Percentiles rank a stretch among this genome's conserved stretches.
Evolutionary conservation across 768 basidiomycete genomes (phyloP).

Genomic region (Sporobolomyces roseus): DNA sequence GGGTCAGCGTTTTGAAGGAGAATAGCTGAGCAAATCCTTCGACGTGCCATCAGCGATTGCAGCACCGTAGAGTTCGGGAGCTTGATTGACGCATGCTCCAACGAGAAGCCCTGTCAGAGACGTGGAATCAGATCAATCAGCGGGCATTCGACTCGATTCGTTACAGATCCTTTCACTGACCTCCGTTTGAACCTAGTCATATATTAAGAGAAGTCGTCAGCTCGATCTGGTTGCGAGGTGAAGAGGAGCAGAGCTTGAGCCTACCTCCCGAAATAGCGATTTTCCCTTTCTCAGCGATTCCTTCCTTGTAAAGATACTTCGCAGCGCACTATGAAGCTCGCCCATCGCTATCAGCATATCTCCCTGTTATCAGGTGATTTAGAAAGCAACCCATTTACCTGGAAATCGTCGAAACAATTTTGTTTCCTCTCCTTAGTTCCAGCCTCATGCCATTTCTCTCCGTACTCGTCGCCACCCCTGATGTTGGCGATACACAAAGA

Average conservation of each 20-base stretch:
- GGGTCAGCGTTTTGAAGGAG: constrained; percentile 1
- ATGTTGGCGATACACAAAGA: constrained; percentile 54
- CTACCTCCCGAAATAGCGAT: constrained; percentile 66
- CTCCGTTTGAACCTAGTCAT: constrained; percentile 67
- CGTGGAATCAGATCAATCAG: no score
- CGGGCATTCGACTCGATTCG: no score
- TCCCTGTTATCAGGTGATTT: no score
- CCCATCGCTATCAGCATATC: background rate
- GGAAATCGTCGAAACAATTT: constrained; percentile 72
- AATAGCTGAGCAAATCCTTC: background rate
- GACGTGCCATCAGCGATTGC: constrained; percentile 59
- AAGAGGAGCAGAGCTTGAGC: background rate
- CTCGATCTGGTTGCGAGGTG: no score
- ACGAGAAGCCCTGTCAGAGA: constrained; percentile 61
- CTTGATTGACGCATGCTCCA: constrained; percentile 78
- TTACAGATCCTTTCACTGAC: constrained; percentile 48
- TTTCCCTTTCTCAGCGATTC: constrained; percentile 65
- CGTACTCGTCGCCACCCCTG: constrained; percentile 66
- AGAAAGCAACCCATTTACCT: no score
- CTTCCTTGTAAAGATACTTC: constrained; percentile 67
- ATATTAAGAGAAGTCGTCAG: no score
- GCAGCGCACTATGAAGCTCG: constrained; percentile 24
- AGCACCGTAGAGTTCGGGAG: constrained; percentile 71
- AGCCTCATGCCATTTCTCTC: constrained; percentile 76
- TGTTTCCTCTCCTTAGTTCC: constrained; percentile 65